phyloP scores from a whole-genome alignment of 2,329 filamentous ascomycete genomes.

The Chaetothyriales sp. region DNA sequence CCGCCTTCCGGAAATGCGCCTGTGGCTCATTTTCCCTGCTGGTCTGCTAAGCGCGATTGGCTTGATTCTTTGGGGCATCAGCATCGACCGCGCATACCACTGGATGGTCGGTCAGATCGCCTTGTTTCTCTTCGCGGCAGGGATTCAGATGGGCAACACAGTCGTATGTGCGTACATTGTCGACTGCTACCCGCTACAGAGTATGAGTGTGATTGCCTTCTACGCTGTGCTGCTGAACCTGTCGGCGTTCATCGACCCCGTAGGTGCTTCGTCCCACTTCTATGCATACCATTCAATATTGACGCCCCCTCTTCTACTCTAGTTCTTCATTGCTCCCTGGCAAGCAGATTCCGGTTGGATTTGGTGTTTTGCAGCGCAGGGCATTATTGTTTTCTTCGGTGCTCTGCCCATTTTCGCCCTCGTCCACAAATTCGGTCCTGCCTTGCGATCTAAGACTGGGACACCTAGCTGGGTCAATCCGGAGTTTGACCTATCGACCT shows the following conservation, averaged over 20 bases:
- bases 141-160: constrained; percentile 45
- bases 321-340: constrained; percentile 41
- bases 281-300: no score
- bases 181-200: constrained; percentile 42
- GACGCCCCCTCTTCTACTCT: neutral
- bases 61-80: constrained; percentile 42
- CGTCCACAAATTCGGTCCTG: constrained; percentile 30
- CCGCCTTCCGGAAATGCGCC: constrained; percentile 40
- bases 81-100: constrained; percentile 39
- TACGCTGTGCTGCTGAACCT: constrained; percentile 42
- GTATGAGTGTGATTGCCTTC: constrained; percentile 41
- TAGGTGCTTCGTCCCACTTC: constrained; percentile 13
- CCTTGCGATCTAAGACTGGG: constrained; percentile 25
- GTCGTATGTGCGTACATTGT: constrained; percentile 40
- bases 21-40: constrained; percentile 44
- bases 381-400: constrained; percentile 32
- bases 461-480: constrained; percentile 36
- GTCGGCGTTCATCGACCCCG: constrained; percentile 34
- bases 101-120: constrained; percentile 46
- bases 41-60: constrained; percentile 36
- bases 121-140: constrained; percentile 41
- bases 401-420: constrained; percentile 26
- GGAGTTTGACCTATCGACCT: constrained; percentile 29
- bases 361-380: constrained; percentile 39
- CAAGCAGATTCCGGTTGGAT: constrained; percentile 34